Percentiles rank a stretch among this genome's conserved stretches.
Evolutionary conservation across 2,329 filamentous ascomycete species (phyloP).

Genomic region (Exophiala phaeomuriformis): DNA sequence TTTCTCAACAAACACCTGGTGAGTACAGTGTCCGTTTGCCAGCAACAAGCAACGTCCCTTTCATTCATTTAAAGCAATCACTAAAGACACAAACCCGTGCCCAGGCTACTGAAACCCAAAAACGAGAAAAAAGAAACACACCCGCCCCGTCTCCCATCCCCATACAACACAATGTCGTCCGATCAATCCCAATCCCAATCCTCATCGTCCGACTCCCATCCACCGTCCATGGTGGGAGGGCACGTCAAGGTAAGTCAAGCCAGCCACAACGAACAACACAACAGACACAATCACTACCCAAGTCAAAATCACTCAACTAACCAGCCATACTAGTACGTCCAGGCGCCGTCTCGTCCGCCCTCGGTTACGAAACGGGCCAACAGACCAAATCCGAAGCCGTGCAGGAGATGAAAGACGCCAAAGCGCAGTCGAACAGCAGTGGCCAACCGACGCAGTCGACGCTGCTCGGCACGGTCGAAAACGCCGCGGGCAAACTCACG

Average conservation of each 20-base stretch:
- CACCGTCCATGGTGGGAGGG: constrained; percentile 21
- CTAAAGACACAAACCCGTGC: no score
- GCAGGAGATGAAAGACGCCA: constrained; percentile 24
- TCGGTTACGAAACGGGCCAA: constrained; percentile 24
- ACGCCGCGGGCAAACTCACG: constrained; percentile 20
- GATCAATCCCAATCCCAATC: neutral
- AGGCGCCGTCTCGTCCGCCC: constrained; percentile 23
- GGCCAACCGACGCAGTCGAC: constrained; percentile 16
- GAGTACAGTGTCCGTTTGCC: no score
- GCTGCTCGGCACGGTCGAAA: constrained; percentile 23
- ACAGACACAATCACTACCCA: no score
- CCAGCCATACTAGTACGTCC: constrained; percentile 21
- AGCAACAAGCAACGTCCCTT: no score
- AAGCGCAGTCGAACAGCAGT: constrained; percentile 4
- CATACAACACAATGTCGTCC: neutral
- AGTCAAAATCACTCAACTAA: neutral
- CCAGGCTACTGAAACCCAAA: no score
- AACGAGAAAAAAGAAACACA: no score
- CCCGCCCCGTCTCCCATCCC: neutral
- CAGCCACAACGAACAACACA: neutral
- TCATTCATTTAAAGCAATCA: no score
- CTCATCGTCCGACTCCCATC: constrained; percentile 11
- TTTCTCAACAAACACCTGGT: no score
- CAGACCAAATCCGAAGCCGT: constrained; percentile 23
- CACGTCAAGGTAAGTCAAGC: constrained; percentile 21